Evolutionary conservation across 805 yeast genomes (phyloP).

Genomic region (Candida maltosa): DNA sequence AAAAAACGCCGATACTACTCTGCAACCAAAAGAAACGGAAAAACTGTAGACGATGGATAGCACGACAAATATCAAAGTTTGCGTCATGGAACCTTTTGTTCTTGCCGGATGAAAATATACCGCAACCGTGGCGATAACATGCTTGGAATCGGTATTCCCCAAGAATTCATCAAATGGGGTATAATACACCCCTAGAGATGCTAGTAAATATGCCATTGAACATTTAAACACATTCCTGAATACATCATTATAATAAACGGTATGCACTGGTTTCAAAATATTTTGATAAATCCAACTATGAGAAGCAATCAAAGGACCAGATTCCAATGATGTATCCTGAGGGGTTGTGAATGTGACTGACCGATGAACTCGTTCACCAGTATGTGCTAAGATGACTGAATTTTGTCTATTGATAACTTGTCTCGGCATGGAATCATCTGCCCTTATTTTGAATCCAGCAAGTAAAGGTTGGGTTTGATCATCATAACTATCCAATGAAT

Average conservation of each 20-base stretch:
- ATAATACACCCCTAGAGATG: constrained; percentile 69
- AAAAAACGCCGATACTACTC: constrained; percentile 47
- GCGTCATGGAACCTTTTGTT: constrained; percentile 77
- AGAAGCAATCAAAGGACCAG: constrained; percentile 3
- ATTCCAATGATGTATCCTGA: constrained; percentile 3
- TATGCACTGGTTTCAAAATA: not conserved
- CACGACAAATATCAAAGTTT: constrained; percentile 61
- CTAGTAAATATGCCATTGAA: constrained; percentile 69
- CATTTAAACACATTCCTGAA: constrained; percentile 52
- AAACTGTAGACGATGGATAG: constrained; percentile 53
- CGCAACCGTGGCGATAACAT: constrained; percentile 76
- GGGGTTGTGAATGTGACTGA: constrained; percentile 16
- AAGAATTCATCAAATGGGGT: constrained; percentile 45
- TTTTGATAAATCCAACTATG: not conserved
- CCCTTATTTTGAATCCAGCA: constrained; percentile 1
- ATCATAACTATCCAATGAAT: constrained; percentile 4
- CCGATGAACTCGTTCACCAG: constrained; percentile 38
- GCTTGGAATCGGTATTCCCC: constrained; percentile 73
- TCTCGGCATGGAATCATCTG: constrained; percentile 3
- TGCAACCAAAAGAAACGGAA: constrained; percentile 48
- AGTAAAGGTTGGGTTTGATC: not conserved
- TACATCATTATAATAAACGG: constrained; percentile 13
- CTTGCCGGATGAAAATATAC: constrained; percentile 84
- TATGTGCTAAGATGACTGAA: constrained; percentile 36
- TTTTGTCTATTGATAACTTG: constrained; percentile 15